Conservation (phyloP, 2,329 filamentous ascomycete species). For the Verticillium klebahnii region DNA sequence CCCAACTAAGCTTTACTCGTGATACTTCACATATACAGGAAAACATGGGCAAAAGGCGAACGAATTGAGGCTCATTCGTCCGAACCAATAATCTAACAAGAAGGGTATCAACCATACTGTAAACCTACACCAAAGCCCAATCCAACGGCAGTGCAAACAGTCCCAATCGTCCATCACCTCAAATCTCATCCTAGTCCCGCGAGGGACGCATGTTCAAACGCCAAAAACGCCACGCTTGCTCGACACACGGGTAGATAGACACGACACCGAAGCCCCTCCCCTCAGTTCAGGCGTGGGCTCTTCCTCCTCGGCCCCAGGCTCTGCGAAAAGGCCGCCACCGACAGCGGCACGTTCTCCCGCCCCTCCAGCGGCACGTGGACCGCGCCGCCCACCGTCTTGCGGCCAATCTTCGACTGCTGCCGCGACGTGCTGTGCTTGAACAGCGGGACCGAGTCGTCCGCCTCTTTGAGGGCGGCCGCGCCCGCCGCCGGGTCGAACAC, state of each 20-base stretch:
- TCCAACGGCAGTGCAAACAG: neutral
- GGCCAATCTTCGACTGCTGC: conserved; percentile 14
- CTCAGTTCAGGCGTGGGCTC: conserved; percentile 45
- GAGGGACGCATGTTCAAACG: neutral
- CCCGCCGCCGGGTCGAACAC: conserved; percentile 39
- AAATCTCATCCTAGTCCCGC: neutral
- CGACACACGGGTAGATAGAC: neutral
- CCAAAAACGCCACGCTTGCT: neutral
- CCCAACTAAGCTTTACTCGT: no score
- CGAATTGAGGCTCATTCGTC: neutral
- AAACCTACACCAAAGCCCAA: conserved; percentile 17
- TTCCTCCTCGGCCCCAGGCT: conserved; percentile 44
- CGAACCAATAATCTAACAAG: conserved; percentile 1
- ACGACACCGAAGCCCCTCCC: neutral
- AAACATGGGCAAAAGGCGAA: neutral
- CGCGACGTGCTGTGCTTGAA: conserved; percentile 32
- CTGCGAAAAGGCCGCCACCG: conserved; percentile 38
- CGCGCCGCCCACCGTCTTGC: conserved; percentile 26
- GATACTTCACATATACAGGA: no score
- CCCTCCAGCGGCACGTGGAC: conserved; percentile 31
- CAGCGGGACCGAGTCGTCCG: conserved; percentile 30
- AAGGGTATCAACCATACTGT: conserved; percentile 28
- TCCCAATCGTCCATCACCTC: conserved; percentile 13
- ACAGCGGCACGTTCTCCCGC: conserved; percentile 47
- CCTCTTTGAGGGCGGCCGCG: conserved; percentile 10